phyloP scores from a whole-genome alignment of 2,329 filamentous ascomycete species.

The Conoideocrella luteorostrata region DNA sequence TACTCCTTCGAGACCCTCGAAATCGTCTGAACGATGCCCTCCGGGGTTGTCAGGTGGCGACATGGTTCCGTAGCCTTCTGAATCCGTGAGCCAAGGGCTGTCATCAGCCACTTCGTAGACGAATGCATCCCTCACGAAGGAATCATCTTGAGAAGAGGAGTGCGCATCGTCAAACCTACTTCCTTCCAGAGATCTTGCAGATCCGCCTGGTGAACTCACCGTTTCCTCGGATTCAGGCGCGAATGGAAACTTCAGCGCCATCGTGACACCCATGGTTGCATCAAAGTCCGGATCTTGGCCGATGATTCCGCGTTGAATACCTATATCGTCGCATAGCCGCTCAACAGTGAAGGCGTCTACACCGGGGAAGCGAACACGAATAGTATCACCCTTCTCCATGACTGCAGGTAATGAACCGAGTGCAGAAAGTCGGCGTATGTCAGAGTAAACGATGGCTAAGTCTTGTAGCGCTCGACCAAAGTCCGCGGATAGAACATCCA shows the following conservation, averaged over 20 bases:
- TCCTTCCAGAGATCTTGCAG: conserved; percentile 37
- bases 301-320: conserved; percentile 73
- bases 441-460: conserved; percentile 69
- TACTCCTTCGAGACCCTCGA: conserved; percentile 50
- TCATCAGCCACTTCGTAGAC: conserved; percentile 37
- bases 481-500: conserved; percentile 79
- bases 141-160: conserved; percentile 28
- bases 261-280: conserved; percentile 55
- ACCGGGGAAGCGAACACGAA: conserved; percentile 85
- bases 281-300: conserved; percentile 73
- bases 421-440: conserved; percentile 68
- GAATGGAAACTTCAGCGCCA: conserved; percentile 81
- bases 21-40: conserved; percentile 40
- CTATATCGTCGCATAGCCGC: conserved; percentile 76
- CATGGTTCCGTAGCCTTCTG: conserved; percentile 44
- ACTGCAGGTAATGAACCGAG: conserved; percentile 80
- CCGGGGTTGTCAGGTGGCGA: conserved; percentile 40
- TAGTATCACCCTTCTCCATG: conserved; percentile 57
- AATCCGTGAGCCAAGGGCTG: conserved; percentile 40
- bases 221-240: conserved; percentile 50
- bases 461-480: conserved; percentile 85
- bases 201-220: conserved; percentile 41
- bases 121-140: conserved; percentile 33
- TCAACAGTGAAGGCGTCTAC: conserved; percentile 81
- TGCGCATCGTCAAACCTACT: conserved; percentile 32